These are phyloP conservation scores for Sarcodon sp. DNA, from an alignment of 768 basidiomycete genomes.

Conservation along the genomic window DNA sequence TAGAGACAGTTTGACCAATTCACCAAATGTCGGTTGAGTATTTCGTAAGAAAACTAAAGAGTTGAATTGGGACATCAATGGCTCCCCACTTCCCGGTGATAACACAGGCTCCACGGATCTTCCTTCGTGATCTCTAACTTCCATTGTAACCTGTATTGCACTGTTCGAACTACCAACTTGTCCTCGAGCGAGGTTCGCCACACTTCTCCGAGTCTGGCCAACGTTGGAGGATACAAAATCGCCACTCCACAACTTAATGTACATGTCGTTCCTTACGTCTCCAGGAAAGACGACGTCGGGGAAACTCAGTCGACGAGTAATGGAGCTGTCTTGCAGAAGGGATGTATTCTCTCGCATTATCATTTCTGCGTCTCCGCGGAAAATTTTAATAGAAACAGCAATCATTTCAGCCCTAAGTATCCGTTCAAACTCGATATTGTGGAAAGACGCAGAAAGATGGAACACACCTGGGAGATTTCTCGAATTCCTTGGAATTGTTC, in stretches of 20 bases:
- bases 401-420: constrained; percentile 67
- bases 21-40: constrained; percentile 84
- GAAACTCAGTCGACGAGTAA: constrained; percentile 82
- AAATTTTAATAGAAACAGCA: constrained; percentile 74
- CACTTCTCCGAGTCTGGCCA: constrained; percentile 37
- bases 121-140: constrained; percentile 70
- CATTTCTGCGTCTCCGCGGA: constrained; percentile 67
- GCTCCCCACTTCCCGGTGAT: constrained; percentile 79
- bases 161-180: constrained; percentile 40
- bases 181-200: constrained; percentile 46
- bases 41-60: constrained; percentile 88
- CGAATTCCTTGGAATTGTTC: constrained; percentile 64
- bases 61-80: constrained; percentile 64
- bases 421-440: not conserved
- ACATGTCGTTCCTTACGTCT: constrained; percentile 86
- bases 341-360: constrained; percentile 79
- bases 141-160: constrained; percentile 84
- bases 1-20: constrained; percentile 80
- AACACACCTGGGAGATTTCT: constrained; percentile 66
- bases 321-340: constrained; percentile 67
- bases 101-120: constrained; percentile 56
- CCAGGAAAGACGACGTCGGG: constrained; percentile 95
- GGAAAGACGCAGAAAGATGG: not conserved
- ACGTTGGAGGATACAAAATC: constrained; percentile 56
- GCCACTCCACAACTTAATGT: constrained; percentile 92